Conservation (phyloP, 2,329 filamentous ascomycete genomes). For the Talaromyces amestolkiae region DNA sequence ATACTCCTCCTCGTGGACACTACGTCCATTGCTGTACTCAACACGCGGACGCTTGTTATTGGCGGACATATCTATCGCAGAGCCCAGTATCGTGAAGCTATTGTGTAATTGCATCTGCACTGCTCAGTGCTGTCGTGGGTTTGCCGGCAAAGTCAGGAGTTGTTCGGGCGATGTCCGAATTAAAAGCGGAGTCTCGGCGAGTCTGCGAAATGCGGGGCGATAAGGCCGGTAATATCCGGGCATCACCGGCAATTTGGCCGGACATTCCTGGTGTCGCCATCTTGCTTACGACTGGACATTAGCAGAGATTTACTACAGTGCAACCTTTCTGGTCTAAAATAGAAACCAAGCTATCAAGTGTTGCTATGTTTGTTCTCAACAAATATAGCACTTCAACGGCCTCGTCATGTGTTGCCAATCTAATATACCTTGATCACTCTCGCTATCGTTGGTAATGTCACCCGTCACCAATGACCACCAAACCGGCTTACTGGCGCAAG, state of each 20-base stretch:
- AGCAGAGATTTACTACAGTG: not conserved
- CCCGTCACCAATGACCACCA: conserved; percentile 12
- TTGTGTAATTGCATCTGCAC: not conserved
- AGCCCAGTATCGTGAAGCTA: not conserved
- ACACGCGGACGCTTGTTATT: conserved; percentile 13
- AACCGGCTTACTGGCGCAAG: conserved; percentile 20
- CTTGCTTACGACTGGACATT: not conserved
- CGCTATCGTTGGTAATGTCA: conserved; percentile 17
- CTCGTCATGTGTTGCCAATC: conserved; percentile 7
- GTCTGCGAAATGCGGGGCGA: not conserved
- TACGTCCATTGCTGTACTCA: not conserved
- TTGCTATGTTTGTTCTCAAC: not conserved
- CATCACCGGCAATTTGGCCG: not conserved
- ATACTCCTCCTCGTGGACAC: conserved; percentile 7
- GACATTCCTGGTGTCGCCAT: not conserved
- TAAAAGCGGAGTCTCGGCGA: not conserved
- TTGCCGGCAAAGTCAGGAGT: conserved; percentile 9
- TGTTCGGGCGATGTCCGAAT: not conserved
- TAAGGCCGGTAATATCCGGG: conserved; percentile 5
- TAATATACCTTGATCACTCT: conserved; percentile 3
- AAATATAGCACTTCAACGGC: not conserved
- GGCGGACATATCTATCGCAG: conserved; percentile 5
- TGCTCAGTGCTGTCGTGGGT: not conserved
- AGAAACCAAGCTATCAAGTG: not conserved
- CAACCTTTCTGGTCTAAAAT: not conserved